Evolutionary conservation across 2,329 filamentous ascomycete species (phyloP).

Genomic region (Fusarium sp.): DNA sequence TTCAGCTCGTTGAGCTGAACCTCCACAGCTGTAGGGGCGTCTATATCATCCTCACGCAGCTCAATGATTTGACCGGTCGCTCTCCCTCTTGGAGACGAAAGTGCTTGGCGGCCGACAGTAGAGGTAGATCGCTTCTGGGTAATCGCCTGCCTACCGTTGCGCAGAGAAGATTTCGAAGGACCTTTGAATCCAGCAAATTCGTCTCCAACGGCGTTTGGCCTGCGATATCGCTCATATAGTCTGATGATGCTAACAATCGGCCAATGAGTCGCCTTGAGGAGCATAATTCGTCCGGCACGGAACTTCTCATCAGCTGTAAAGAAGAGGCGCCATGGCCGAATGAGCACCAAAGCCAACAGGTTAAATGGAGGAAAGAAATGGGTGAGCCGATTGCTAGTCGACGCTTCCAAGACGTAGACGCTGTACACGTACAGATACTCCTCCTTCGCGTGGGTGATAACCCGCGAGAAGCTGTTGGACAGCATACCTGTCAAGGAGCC

Average conservation of each 20-base stretch:
- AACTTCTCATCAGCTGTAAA: slow-evolving; percentile 73
- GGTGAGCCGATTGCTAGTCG: slow-evolving; percentile 76
- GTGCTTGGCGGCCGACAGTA: slow-evolving; percentile 28
- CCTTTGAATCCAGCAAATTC: slow-evolving; percentile 65
- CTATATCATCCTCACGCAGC: slow-evolving; percentile 53
- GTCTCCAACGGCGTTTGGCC: slow-evolving; percentile 54
- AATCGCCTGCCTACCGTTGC: slow-evolving; percentile 35
- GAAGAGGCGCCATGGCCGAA: slow-evolving; percentile 79
- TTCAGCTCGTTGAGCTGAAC: slow-evolving; percentile 67
- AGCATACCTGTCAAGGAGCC: slow-evolving; percentile 83
- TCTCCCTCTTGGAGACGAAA: slow-evolving; percentile 39
- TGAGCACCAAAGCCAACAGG: slow-evolving; percentile 77
- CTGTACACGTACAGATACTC: slow-evolving; percentile 85
- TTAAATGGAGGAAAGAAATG: slow-evolving; percentile 81
- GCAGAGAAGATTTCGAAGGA: slow-evolving; percentile 52
- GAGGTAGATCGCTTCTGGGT: slow-evolving; percentile 39
- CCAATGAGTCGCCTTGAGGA: slow-evolving; percentile 73
- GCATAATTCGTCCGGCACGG: slow-evolving; percentile 70
- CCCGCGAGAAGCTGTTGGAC: slow-evolving; percentile 78
- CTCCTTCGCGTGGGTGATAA: slow-evolving; percentile 74
- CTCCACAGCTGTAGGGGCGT: slow-evolving; percentile 60
- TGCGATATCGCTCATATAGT: slow-evolving; percentile 70
- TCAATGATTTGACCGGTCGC: slow-evolving; percentile 32
- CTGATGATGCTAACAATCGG: slow-evolving; percentile 79
- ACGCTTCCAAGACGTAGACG: slow-evolving; percentile 74